Evolutionary conservation across 768 basidiomycete genomes (phyloP).

Genomic region (Mycena alexandri): DNA sequence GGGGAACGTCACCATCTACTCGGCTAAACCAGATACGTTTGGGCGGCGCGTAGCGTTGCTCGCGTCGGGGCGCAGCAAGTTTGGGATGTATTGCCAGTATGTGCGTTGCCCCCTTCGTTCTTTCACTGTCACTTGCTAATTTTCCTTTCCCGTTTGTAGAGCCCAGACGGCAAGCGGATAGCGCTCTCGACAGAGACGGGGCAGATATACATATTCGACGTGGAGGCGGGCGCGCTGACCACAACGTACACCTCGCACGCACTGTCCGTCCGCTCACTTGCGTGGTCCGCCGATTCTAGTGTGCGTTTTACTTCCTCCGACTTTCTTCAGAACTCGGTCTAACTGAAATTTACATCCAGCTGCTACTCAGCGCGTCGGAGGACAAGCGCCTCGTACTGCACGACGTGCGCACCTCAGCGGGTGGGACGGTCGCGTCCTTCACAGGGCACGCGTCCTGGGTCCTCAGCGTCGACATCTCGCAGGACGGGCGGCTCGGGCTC

Average conservation of each 20-base stretch:
- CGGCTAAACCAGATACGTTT: slow-evolving; percentile 75
- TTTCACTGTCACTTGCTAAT: slow-evolving; percentile 3
- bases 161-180: slow-evolving; percentile 86
- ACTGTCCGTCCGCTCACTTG: slow-evolving; percentile 87
- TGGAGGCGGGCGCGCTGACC: slow-evolving; percentile 73
- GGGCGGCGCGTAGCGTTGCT: slow-evolving; percentile 72
- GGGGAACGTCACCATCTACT: slow-evolving; percentile 80
- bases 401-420: slow-evolving; percentile 79
- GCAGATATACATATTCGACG: slow-evolving; percentile 89
- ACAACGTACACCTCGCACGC: slow-evolving; percentile 89
- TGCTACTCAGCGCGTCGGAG: slow-evolving; percentile 91
- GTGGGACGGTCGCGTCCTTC: slow-evolving; percentile 83
- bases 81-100: slow-evolving; percentile 81
- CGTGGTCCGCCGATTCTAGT: slow-evolving; percentile 92
- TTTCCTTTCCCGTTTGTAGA: slow-evolving; percentile 59
- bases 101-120: slow-evolving; percentile 55
- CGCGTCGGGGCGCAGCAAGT: slow-evolving; percentile 78
- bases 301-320: slow-evolving; percentile 58
- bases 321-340: slow-evolving; percentile 1
- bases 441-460: slow-evolving; percentile 95
- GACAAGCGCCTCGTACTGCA: slow-evolving; percentile 93
- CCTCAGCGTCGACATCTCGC: slow-evolving; percentile 84
- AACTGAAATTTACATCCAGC: slow-evolving; percentile 55
- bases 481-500: slow-evolving; percentile 81
- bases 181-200: slow-evolving; percentile 89